Percentiles rank a stretch among this genome's conserved stretches.
Evolutionary conservation across 2,329 filamentous ascomycete genomes (phyloP).

Genomic region (Fusarium sp.): DNA sequence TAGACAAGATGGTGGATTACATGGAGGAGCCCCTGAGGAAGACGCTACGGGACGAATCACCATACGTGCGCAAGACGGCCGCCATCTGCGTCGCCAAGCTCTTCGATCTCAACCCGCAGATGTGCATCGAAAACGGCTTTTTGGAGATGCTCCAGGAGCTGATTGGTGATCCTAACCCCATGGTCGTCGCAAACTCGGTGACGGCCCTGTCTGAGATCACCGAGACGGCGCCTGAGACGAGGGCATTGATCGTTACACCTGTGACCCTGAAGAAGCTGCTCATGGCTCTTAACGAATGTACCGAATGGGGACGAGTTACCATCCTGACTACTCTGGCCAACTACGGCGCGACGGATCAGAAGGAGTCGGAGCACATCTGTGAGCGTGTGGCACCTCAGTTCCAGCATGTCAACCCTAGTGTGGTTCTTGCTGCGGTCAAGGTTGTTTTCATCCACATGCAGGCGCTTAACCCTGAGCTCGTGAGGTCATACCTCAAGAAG

Average conservation of each 20-base stretch:
- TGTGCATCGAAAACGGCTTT: conserved; percentile 98
- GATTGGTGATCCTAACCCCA: conserved; percentile 97
- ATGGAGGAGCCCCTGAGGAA: conserved; percentile 99
- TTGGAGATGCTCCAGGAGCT: conserved; percentile 93
- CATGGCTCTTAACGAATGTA: conserved; percentile 97
- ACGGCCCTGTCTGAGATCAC: conserved; percentile 92
- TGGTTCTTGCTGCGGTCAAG: conserved; percentile 97
- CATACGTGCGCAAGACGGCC: conserved; percentile 97
- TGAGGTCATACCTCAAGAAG: conserved; percentile 92
- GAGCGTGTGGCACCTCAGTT: conserved; percentile 97
- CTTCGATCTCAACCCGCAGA: conserved; percentile 90
- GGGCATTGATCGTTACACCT: conserved; percentile 84
- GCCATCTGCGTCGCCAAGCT: conserved; percentile 98
- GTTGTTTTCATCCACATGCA: conserved; percentile 98
- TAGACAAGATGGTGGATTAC: conserved; percentile 99
- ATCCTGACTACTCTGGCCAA: conserved; percentile 91
- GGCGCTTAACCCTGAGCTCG: conserved; percentile 80
- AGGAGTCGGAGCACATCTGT: conserved; percentile 98
- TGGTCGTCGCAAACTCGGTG: conserved; percentile 98
- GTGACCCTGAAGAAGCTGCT: conserved; percentile 93
- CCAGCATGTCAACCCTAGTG: conserved; percentile 97
- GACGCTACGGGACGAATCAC: conserved; percentile 95
- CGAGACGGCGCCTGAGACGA: conserved; percentile 91
- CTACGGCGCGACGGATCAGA: conserved; percentile 87
- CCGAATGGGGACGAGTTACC: conserved; percentile 96